A percentile compares a stretch with the other conserved stretches of the same genome.
Conservation (phyloP, 352 stramenopile genomes). For the Plasmopara muralis region DNA sequence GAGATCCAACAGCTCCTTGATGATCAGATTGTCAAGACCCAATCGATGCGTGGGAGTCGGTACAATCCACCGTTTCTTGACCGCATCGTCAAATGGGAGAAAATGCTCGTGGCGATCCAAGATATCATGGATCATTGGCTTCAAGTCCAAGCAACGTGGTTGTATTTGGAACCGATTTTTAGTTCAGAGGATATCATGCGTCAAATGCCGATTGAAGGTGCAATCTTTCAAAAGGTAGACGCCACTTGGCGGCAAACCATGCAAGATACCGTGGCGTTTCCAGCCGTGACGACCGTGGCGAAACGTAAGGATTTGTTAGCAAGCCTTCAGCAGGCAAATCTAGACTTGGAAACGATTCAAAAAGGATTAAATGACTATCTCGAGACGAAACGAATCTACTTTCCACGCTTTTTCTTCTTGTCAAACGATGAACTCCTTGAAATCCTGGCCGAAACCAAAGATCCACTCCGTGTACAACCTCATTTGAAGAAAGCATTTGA, state of each 20-base stretch:
- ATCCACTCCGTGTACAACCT: slow-evolving; percentile 91
- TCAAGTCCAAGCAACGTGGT: slow-evolving; percentile 90
- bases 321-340: slow-evolving; percentile 84
- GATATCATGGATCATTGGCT: slow-evolving; percentile 94
- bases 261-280: slow-evolving; percentile 72
- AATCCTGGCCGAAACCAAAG: slow-evolving; percentile 90
- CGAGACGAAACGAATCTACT: slow-evolving; percentile 86
- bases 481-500: slow-evolving; percentile 94
- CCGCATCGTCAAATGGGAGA: slow-evolving; percentile 85
- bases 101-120: slow-evolving; percentile 85
- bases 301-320: slow-evolving; percentile 75
- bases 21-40: slow-evolving; percentile 94
- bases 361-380: slow-evolving; percentile 92
- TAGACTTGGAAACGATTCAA: slow-evolving; percentile 91
- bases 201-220: slow-evolving; percentile 87
- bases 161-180: slow-evolving; percentile 93
- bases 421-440: slow-evolving; percentile 90
- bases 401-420: slow-evolving; percentile 91
- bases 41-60: slow-evolving; percentile 90
- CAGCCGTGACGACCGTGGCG: slow-evolving; percentile 70
- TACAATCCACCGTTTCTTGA: slow-evolving; percentile 92
- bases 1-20: slow-evolving; percentile 93
- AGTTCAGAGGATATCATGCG: slow-evolving; percentile 91
- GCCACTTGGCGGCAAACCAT: slow-evolving; percentile 85
- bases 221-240: slow-evolving; percentile 85